Evolutionary conservation across 768 basidiomycete species (phyloP).

Genomic region (Mycena vulgaris): DNA sequence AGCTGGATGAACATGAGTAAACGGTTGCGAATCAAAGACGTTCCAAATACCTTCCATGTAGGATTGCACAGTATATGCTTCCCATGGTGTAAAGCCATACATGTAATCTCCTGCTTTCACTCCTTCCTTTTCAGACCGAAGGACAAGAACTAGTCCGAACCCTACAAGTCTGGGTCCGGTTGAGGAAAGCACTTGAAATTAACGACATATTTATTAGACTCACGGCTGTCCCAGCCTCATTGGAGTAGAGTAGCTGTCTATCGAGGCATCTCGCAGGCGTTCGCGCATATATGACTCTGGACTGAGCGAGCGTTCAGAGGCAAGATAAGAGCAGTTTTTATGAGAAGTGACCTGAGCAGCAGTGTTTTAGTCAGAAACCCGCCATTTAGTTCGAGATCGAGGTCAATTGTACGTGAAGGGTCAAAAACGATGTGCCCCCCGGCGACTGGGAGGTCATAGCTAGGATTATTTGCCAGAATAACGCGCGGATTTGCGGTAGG

Average conservation of each 20-base stretch:
- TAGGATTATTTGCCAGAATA: not conserved
- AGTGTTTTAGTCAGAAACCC: slow-evolving; percentile 55
- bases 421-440: slow-evolving; percentile 51
- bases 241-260: slow-evolving; percentile 36
- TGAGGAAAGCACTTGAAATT: too few species aligned
- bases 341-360: slow-evolving; percentile 42
- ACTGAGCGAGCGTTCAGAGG: slow-evolving; percentile 13
- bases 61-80: slow-evolving; percentile 38
- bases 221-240: slow-evolving; percentile 36
- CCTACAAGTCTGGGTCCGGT: slow-evolving; percentile 22
- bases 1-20: slow-evolving; percentile 19
- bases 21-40: too few species aligned
- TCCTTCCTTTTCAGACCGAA: slow-evolving; percentile 48
- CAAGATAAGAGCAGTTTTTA: not conserved
- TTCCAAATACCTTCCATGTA: slow-evolving; percentile 34
- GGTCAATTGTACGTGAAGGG: slow-evolving; percentile 50
- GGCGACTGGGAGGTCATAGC: slow-evolving; percentile 28
- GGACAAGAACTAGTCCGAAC: slow-evolving; percentile 47
- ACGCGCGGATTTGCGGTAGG: slow-evolving; percentile 4
- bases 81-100: slow-evolving; percentile 45
- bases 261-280: slow-evolving; percentile 46
- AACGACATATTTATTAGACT: too few species aligned
- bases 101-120: slow-evolving; percentile 49
- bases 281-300: slow-evolving; percentile 43
- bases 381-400: slow-evolving; percentile 50